phyloP scores from a whole-genome alignment of 2,329 filamentous ascomycete species.

The Coniochaeta pulveracea region DNA sequence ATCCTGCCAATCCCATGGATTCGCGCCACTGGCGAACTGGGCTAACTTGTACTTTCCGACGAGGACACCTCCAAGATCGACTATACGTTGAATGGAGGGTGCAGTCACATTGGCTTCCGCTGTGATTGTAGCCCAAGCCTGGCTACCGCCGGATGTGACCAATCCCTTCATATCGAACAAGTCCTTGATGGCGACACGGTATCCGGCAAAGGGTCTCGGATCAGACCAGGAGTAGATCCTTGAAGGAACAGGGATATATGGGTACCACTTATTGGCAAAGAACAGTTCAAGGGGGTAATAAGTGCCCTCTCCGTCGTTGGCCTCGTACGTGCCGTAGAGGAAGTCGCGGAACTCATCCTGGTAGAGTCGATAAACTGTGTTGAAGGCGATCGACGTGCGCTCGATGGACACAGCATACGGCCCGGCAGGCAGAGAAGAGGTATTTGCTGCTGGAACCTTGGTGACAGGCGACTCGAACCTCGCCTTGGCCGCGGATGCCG shows the following conservation, averaged over 20 bases:
- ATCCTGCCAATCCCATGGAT: constrained; percentile 13
- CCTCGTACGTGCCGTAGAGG: constrained; percentile 14
- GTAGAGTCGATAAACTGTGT: constrained; percentile 13
- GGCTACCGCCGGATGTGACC: constrained; percentile 20
- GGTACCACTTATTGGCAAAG: constrained; percentile 11
- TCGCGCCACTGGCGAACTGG: constrained; percentile 20
- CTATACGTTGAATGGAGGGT: constrained; percentile 18
- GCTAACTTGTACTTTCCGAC: constrained; percentile 22
- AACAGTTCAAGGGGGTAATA: constrained; percentile 10
- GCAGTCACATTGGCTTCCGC: constrained; percentile 16
- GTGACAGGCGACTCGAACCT: constrained; percentile 6
- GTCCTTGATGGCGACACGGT: constrained; percentile 23
- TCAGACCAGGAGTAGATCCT: constrained; percentile 23
- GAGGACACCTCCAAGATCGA: constrained; percentile 20
- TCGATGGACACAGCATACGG: constrained; percentile 12
- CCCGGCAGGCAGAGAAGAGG: constrained; percentile 9
- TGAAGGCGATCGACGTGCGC: constrained; percentile 9
- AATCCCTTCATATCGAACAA: constrained; percentile 22
- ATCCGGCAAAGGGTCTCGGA: constrained; percentile 19
- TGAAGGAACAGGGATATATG: constrained; percentile 22
- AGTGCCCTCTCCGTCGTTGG: constrained; percentile 10
- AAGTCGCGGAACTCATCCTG: constrained; percentile 13
- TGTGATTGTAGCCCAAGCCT: constrained; percentile 16
- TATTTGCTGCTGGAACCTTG: constrained; percentile 4
- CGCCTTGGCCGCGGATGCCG: constrained; percentile 5